Evolutionary conservation across 208 protist genomes (phyloP).

Genomic region (Trypanosoma vivax): DNA sequence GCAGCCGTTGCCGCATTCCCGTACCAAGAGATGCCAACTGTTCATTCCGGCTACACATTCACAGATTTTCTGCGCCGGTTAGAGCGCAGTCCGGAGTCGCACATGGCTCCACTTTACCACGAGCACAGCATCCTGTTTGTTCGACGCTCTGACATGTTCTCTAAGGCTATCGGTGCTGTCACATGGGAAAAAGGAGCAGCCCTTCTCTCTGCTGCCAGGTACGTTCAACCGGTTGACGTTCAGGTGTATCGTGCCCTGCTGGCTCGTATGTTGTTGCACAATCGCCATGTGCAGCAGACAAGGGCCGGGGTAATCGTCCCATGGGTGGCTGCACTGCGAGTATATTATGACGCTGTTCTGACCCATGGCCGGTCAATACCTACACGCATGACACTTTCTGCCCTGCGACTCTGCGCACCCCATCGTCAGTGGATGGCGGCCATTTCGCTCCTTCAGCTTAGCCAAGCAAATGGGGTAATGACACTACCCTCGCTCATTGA

Average conservation of each 20-base stretch:
- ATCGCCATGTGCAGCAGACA: conserved; percentile 35
- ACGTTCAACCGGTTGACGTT: conserved; percentile 48
- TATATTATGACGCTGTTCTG: conserved; percentile 57
- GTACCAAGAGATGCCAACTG: conserved; percentile 31
- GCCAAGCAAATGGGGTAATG: conserved; percentile 54
- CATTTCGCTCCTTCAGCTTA: conserved; percentile 46
- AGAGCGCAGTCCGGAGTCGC: conserved; percentile 56
- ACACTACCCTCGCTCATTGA: conserved; percentile 73
- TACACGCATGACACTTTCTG: conserved; percentile 50
- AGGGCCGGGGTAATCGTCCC: conserved; percentile 30
- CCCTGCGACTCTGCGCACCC: conserved; percentile 65
- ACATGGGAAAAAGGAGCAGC: conserved; percentile 62
- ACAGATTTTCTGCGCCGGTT: conserved; percentile 76
- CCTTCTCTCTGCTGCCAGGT: conserved; percentile 66
- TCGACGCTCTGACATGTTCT: conserved; percentile 73
- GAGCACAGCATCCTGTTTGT: conserved; percentile 68
- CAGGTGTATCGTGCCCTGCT: conserved; percentile 66
- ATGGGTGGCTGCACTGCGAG: conserved; percentile 55
- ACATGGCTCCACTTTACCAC: conserved; percentile 79
- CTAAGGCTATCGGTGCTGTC: conserved; percentile 41
- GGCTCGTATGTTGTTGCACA: conserved; percentile 78
- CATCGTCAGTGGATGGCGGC: conserved; percentile 53
- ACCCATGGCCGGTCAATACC: conserved; percentile 57
- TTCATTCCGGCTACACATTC: conserved; percentile 67
- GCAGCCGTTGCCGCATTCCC: too few species aligned